Conservation (phyloP, 257 asterid species). For the Solanum stenotomum region DNA sequence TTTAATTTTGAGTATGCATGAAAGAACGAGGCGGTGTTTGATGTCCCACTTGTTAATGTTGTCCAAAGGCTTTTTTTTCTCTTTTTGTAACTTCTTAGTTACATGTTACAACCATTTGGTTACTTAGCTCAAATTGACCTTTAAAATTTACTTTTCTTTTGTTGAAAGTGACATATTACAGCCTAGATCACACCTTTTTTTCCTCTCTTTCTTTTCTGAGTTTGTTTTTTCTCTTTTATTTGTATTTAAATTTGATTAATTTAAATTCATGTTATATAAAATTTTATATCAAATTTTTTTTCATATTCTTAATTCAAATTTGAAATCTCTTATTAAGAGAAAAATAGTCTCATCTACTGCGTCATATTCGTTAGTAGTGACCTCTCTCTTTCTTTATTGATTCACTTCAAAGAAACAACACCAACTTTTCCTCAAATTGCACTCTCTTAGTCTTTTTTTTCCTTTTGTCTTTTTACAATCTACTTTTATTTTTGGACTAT, state of each 20-base stretch:
- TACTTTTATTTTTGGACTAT: not conserved
- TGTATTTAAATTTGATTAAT: not conserved
- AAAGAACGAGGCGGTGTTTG: not conserved
- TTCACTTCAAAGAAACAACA: constrained; percentile 59
- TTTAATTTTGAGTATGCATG: not conserved
- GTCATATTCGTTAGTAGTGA: fast-evolving
- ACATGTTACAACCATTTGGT: not conserved
- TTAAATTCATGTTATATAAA: fast-evolving
- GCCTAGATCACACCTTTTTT: constrained; percentile 13
- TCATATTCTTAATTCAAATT: too few relatives aligned
- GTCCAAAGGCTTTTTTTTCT: not conserved
- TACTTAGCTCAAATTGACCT: not conserved
- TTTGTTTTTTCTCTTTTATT: not conserved
- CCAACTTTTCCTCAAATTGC: constrained; percentile 20
- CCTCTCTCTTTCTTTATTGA: constrained; percentile 26
- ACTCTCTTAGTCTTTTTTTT: constrained; percentile 18
- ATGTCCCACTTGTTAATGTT: constrained; percentile 14
- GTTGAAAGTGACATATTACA: constrained; percentile 50
- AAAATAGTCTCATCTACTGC: fast-evolving
- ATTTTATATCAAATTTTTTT: fast-evolving
- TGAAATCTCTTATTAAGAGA: too few relatives aligned
- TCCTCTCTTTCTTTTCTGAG: not conserved
- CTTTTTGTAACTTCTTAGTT: not conserved
- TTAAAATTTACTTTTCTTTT: constrained; percentile 3
- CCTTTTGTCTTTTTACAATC: not conserved